phyloP scores from a whole-genome alignment of 106 monocot species.

The Platanthera zijinensis region DNA sequence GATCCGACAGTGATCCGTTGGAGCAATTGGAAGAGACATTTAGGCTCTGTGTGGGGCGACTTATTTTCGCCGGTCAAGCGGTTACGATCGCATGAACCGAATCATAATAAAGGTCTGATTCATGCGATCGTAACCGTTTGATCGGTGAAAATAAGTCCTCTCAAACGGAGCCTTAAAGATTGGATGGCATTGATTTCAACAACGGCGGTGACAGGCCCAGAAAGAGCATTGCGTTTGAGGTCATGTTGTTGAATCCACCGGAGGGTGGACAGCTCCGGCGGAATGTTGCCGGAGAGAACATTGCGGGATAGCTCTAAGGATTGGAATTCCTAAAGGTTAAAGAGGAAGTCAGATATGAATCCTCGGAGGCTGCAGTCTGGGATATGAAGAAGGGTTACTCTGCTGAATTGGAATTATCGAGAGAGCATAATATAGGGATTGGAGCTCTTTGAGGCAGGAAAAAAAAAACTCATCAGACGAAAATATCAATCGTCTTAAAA shows the following conservation, averaged over 20 bases:
- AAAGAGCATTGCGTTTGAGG: conserved; percentile 46
- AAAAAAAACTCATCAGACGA: no score
- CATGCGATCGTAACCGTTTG: no score
- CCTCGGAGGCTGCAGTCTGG: conserved; percentile 28
- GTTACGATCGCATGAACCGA: no score
- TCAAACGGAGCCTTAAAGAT: no score
- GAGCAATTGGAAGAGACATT: conserved; percentile 55
- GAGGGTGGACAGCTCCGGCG: conserved; percentile 19
- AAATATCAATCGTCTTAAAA: no score
- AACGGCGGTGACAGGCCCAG: conserved; percentile 21
- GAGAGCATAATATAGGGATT: conserved; percentile 29
- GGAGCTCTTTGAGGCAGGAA: conserved; percentile 1
- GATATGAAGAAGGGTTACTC: conserved; percentile 34
- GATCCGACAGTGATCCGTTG: conserved; percentile 24
- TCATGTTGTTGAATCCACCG: conserved; percentile 27
- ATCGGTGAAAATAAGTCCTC: no score
- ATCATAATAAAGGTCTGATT: no score
- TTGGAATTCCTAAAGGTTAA: conserved; percentile 11
- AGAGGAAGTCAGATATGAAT: conserved; percentile 20
- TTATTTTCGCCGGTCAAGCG: no score
- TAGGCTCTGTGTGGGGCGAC: no score
- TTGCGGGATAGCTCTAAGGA: conserved; percentile 27
- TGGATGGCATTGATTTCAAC: conserved; percentile 14
- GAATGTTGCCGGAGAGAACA: conserved; percentile 17
- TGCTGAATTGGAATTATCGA: not conserved